A percentile compares a stretch with the other conserved stretches of the same genome.
Evolutionary conservation across 2,329 filamentous ascomycete genomes (phyloP).

Genomic region (Calonectria pseudoreteaudii): DNA sequence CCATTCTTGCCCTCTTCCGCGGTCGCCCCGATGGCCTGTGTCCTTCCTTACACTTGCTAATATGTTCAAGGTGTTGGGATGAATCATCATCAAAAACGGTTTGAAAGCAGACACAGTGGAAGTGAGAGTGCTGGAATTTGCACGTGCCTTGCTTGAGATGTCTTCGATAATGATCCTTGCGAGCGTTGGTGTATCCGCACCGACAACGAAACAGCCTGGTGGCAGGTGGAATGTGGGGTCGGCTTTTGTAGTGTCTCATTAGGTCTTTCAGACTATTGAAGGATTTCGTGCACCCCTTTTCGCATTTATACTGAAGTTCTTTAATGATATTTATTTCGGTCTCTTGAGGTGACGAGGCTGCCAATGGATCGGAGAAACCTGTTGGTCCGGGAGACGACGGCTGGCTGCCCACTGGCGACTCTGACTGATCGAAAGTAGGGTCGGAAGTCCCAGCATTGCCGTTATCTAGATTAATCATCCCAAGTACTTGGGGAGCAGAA

Average conservation of each 20-base stretch:
- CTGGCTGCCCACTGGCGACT: background rate
- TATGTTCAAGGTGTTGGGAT: background rate
- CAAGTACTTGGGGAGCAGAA: background rate
- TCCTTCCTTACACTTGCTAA: background rate
- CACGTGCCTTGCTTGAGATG: background rate
- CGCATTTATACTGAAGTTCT: background rate
- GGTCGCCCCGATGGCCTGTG: background rate
- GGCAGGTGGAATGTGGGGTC: background rate
- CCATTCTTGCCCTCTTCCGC: background rate
- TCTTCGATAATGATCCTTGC: conserved; percentile 9
- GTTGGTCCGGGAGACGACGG: background rate
- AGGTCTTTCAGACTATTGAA: conserved; percentile 5
- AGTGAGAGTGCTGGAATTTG: background rate
- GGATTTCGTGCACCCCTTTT: background rate
- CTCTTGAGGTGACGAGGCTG: background rate
- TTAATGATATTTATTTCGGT: background rate
- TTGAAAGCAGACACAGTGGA: background rate
- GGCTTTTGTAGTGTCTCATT: conserved; percentile 1
- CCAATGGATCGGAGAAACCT: background rate
- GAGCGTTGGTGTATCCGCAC: conserved; percentile 1
- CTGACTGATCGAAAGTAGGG: background rate
- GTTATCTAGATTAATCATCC: background rate
- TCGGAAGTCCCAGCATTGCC: background rate
- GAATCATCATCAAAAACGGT: background rate
- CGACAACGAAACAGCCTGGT: background rate